phyloP scores from a whole-genome alignment of 306 rosid genomes.

The Vigna mungo region DNA sequence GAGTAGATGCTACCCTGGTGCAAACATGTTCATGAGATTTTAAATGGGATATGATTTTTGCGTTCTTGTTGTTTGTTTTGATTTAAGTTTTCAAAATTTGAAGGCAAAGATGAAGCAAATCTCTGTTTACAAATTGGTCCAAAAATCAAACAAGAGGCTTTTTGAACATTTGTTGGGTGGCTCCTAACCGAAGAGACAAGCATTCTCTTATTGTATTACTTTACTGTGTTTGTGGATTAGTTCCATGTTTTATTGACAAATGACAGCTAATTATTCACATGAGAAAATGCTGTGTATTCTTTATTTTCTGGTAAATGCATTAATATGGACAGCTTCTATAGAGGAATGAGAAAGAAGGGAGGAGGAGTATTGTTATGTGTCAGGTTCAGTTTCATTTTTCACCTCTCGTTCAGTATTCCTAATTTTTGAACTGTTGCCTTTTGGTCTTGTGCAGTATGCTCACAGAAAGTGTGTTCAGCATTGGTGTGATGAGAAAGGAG shows the following conservation, averaged over 20 bases:
- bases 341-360: constrained; percentile 11
- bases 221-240: background rate
- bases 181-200: background rate
- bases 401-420: constrained; percentile 21
- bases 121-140: background rate
- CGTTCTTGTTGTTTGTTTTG: background rate
- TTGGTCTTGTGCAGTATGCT: constrained; percentile 70
- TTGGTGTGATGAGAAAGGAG: constrained; percentile 99
- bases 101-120: background rate
- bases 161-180: background rate
- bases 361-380: background rate
- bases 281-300: constrained; percentile 8
- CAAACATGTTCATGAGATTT: constrained; percentile 20
- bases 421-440: constrained; percentile 25
- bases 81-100: background rate
- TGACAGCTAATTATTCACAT: constrained; percentile 5
- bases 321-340: background rate
- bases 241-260: background rate
- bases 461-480: constrained; percentile 97
- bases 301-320: background rate
- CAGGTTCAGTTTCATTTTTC: constrained; percentile 29
- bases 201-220: background rate
- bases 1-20: background rate
- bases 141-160: background rate
- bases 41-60: background rate